A percentile compares a stretch with the other conserved stretches of the same genome.
These are phyloP conservation scores for Colletotrichum sublineola DNA, from an alignment of 2,329 filamentous ascomycete genomes.

Conservation along the genomic window DNA sequence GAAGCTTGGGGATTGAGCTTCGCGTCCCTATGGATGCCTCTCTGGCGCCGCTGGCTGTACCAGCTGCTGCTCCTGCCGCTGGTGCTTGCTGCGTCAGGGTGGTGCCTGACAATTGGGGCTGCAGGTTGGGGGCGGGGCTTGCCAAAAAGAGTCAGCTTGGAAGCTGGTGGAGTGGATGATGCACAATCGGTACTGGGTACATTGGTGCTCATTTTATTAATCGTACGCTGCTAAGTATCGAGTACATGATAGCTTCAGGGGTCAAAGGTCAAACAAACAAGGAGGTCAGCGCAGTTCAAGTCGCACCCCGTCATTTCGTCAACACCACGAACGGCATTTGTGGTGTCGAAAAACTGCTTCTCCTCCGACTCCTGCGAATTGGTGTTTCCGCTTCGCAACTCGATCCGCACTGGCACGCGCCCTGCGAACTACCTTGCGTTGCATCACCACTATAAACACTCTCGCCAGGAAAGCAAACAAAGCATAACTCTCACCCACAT, in stretches of 20 bases:
- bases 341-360: neutral
- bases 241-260: slow-evolving; percentile 28
- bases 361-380: slow-evolving; percentile 19
- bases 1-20: slow-evolving; percentile 43
- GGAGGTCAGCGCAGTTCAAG: slow-evolving; percentile 30
- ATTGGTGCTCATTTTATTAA: neutral
- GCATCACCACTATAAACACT: neutral
- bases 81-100: slow-evolving; percentile 27
- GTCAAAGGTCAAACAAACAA: slow-evolving; percentile 35
- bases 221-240: neutral
- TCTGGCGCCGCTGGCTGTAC: slow-evolving; percentile 19
- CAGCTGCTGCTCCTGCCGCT: slow-evolving; percentile 22
- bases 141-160: slow-evolving; percentile 36
- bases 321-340: slow-evolving; percentile 38
- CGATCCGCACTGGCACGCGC: neutral
- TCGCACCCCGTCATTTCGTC: slow-evolving; percentile 33
- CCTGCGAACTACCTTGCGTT: neutral
- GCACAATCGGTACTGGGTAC: neutral
- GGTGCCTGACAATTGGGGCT: slow-evolving; percentile 41
- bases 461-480: slow-evolving; percentile 17
- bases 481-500: slow-evolving; percentile 5
- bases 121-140: slow-evolving; percentile 25
- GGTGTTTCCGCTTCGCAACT: slow-evolving; percentile 9
- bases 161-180: slow-evolving; percentile 7
- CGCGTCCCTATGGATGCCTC: slow-evolving; percentile 48